Evolutionary conservation across 495 filamentous ascomycete species (phyloP).

Genomic region (Elaphomyces granulatus): DNA sequence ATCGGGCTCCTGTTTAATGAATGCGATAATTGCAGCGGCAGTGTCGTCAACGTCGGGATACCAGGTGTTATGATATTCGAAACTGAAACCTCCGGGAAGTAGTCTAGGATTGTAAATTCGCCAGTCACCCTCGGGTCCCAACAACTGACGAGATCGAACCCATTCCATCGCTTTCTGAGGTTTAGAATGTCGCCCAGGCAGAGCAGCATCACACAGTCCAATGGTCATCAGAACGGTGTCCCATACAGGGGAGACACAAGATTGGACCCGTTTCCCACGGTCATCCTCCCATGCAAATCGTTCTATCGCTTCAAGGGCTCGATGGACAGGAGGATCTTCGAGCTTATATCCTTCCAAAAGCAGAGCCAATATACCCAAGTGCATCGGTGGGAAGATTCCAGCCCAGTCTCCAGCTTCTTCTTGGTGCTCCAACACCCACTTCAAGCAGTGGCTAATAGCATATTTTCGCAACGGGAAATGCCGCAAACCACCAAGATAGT

Average conservation of each 20-base stretch:
- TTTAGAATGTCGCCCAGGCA: not conserved
- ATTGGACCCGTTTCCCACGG: constrained; percentile 13
- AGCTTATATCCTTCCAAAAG: constrained; percentile 18
- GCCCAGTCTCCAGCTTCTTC: constrained; percentile 18
- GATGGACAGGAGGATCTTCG: constrained; percentile 2
- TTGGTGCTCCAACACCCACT: constrained; percentile 22
- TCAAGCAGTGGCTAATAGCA: constrained; percentile 9
- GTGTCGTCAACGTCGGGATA: constrained; percentile 35
- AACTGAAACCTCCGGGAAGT: constrained; percentile 18
- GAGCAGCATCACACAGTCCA: constrained; percentile 15
- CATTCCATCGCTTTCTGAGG: constrained; percentile 12
- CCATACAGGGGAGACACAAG: constrained; percentile 18
- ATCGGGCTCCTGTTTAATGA: constrained; percentile 15
- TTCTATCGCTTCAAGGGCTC: constrained; percentile 15
- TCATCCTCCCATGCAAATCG: constrained; percentile 14
- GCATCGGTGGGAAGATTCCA: constrained; percentile 21
- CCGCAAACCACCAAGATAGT: constrained; percentile 10
- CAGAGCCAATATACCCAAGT: constrained; percentile 14
- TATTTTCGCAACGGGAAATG: constrained; percentile 4
- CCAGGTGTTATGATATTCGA: constrained; percentile 22
- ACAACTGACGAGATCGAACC: constrained; percentile 15
- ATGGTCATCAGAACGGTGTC: constrained; percentile 24
- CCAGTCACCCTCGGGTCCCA: constrained; percentile 20
- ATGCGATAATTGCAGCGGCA: constrained; percentile 19
- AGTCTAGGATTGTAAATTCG: constrained; percentile 13